Conservation (phyloP, 2,329 filamentous ascomycete genomes). For the Myriangium duriaei region DNA sequence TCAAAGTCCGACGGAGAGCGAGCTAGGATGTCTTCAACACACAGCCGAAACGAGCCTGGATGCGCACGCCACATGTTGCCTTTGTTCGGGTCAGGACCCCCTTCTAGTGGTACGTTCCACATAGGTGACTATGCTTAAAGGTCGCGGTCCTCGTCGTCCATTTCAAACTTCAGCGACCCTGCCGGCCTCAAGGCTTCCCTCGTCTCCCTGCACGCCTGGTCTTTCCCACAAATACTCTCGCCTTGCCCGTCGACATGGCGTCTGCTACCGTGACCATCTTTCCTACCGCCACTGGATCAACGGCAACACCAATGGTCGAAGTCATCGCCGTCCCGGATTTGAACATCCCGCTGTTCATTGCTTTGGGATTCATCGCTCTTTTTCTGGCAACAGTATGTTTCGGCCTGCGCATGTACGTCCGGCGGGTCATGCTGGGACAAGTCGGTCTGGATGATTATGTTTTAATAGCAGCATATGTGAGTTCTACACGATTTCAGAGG, state of each 20-base stretch:
- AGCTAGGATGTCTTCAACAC: no score
- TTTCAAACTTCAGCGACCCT: not conserved
- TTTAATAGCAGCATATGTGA: slow-evolving; percentile 4
- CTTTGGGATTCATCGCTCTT: not conserved
- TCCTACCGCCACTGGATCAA: not conserved
- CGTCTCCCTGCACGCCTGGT: no score
- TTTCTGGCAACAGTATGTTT: slow-evolving; percentile 1
- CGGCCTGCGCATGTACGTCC: slow-evolving; percentile 2
- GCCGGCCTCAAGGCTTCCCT: not conserved
- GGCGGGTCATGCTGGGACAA: slow-evolving; percentile 1
- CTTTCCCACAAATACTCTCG: not conserved
- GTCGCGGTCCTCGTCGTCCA: not conserved
- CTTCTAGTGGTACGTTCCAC: not conserved
- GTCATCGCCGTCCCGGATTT: not conserved
- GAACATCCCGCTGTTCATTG: not conserved
- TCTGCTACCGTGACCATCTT: not conserved
- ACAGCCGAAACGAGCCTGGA: no score
- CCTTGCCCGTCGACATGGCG: not conserved
- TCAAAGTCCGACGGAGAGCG: no score
- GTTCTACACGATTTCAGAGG: not conserved
- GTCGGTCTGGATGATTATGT: slow-evolving; percentile 4
- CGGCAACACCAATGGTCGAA: not conserved
- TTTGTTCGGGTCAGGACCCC: not conserved
- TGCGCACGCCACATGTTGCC: no score
- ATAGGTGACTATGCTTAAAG: not conserved